Conservation (phyloP, 257 asterid species). For the Sherardia arvensis region DNA sequence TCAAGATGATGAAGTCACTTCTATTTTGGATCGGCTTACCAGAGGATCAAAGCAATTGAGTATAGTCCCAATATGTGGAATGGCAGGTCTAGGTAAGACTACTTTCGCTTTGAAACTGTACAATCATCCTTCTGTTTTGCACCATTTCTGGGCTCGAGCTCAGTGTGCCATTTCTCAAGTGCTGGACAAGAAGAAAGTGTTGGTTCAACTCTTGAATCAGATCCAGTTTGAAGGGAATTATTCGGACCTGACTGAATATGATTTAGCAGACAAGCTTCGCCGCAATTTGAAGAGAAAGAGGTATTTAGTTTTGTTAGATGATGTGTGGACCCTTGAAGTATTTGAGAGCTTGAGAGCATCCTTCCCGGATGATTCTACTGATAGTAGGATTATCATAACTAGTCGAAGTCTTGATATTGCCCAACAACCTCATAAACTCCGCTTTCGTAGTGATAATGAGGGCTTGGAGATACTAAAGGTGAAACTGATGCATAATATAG, state of each 20-base stretch:
- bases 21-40: neutral
- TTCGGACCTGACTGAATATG: neutral
- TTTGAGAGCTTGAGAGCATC: neutral
- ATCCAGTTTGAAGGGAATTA: neutral
- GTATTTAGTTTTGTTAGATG: neutral
- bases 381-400: neutral
- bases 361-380: neutral
- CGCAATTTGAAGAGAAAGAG: neutral
- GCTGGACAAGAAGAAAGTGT: neutral
- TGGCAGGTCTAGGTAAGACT: constrained; percentile 12
- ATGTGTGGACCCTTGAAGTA: neutral
- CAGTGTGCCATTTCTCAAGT: constrained; percentile 3
- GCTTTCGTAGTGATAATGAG: neutral
- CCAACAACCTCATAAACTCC: neutral
- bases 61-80: constrained; percentile 1
- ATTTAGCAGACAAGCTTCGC: neutral
- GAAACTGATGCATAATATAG: neutral
- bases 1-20: neutral
- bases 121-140: neutral
- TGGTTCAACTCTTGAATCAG: neutral
- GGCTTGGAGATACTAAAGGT: neutral
- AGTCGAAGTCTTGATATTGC: neutral
- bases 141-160: neutral
- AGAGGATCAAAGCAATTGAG: neutral
- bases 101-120: constrained; percentile 1